These are phyloP conservation scores for Striga asiatica DNA, from an alignment of 257 asterid genomes.

Conservation along the genomic window DNA sequence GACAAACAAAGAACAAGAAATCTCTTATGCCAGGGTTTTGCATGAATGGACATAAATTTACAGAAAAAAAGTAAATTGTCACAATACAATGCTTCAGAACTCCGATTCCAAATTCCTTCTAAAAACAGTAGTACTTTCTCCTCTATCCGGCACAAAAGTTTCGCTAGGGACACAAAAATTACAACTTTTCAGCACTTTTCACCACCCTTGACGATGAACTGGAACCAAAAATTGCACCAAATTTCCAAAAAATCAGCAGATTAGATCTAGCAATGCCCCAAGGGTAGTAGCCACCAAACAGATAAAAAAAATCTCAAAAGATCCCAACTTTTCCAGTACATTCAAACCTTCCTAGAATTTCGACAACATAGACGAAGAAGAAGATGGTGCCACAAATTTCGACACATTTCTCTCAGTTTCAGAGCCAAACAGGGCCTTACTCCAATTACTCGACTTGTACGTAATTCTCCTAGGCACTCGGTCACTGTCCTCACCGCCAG, in stretches of 20 bases:
- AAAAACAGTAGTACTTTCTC: slow-evolving; percentile 1
- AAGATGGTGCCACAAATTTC: slow-evolving; percentile 34
- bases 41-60: not conserved
- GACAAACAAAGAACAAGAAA: not conserved
- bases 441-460: slow-evolving; percentile 60
- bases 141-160: slow-evolving; percentile 1
- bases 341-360: slow-evolving; percentile 39
- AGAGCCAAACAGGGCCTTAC: slow-evolving; percentile 56
- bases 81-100: not conserved
- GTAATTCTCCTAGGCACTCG: slow-evolving; percentile 52
- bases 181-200: slow-evolving; percentile 13
- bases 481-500: slow-evolving; percentile 98
- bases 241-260: not conserved
- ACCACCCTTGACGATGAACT: slow-evolving; percentile 9
- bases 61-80: not conserved
- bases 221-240: slow-evolving; percentile 11
- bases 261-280: slow-evolving; percentile 1
- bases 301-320: slow-evolving; percentile 29
- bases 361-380: slow-evolving; percentile 47
- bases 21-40: not conserved
- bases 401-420: slow-evolving; percentile 35
- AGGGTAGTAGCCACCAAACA: slow-evolving; percentile 26
- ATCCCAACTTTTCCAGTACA: not conserved
- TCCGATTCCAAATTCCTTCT: slow-evolving; percentile 7
- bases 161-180: not conserved